Evolutionary conservation across 1,284 basidiomycete species (phyloP), one percentile per base, ranked within the genome.

Genomic region (Apiotrichum gracile): DNA sequence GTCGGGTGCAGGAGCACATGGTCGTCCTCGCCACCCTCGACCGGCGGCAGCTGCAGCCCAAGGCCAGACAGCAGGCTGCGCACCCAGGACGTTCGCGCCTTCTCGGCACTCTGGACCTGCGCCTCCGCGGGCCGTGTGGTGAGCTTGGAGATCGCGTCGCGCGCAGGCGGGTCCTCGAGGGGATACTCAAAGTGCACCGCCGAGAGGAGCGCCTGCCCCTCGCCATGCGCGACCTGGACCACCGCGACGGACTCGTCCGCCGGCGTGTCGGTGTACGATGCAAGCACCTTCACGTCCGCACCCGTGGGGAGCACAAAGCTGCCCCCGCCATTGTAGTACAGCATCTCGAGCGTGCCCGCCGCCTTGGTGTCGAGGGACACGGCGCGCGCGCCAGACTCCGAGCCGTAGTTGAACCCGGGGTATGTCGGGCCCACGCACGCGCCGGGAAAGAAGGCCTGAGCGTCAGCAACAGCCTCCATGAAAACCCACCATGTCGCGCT

Each of bases 141-240:
- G 19, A 66, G 63, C 39, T 68, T 67, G 14, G 57, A 52, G 8
- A 77, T 73, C 5, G 76, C 71, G 19, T 76, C 67, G n/a, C 72
- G 61, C 5, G 75, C 76, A 10, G 78, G 77, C 27, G 79, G 78
- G 46, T 74, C 71, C 49, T 75, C 65, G 34, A 82, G 65, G 3
- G 84, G 78, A 61, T 82, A 82, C 66, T 88, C 88, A 21, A 85
- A 77, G 62, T 83, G 84, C 0, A 82, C 77, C 3, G 80, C 80
- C 78, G 83, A 86, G 7, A 88, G 73, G 2, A 83, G 68, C 0
- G 83, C 80, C 25, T 74, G 78, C 3, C 87, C 88, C 21, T 70
- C 64, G 1, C 82, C 83, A n/a, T 83, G 74, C 0, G 61, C 64
- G 39, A 78, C 80, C 5, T 75, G 67, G 5, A 85, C 76, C 0